Percentiles rank a stretch among this genome's conserved stretches.
Evolutionary conservation across 805 yeast genomes (phyloP).

Genomic region (Kregervanrija delftensis): DNA sequence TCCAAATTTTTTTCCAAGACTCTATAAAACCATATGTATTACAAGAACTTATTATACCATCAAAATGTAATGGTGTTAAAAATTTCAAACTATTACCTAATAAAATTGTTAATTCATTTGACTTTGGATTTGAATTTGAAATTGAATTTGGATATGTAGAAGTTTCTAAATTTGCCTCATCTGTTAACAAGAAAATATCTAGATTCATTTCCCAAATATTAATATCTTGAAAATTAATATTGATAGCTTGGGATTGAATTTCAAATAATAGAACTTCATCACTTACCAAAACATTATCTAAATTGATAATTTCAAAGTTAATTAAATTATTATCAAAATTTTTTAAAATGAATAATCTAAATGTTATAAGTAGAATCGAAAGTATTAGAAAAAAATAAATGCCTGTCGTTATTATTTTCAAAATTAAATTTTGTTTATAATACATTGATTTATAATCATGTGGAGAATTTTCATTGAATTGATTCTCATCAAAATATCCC

Average conservation of each 20-base stretch:
- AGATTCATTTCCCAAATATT: conserved; percentile 26
- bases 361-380: conserved; percentile 2
- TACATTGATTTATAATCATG: conserved; percentile 27
- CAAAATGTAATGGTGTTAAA: conserved; percentile 25
- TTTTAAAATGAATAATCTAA: conserved; percentile 19
- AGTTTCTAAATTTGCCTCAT: conserved; percentile 8
- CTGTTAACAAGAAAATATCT: conserved; percentile 27
- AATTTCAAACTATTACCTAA: conserved; percentile 25
- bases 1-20: conserved; percentile 17
- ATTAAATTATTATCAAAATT: conserved; percentile 22
- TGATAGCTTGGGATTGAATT: conserved; percentile 19
- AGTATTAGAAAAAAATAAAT: conserved; percentile 12
- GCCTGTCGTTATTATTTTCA: conserved; percentile 12
- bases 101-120: conserved; percentile 23
- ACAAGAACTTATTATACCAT: conserved; percentile 18
- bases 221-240: conserved; percentile 27
- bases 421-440: conserved; percentile 18
- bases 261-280: conserved; percentile 27
- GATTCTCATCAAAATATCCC: no score
- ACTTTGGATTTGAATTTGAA: not conserved
- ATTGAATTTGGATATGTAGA: not conserved
- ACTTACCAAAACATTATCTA: conserved; percentile 26
- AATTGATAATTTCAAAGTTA: conserved; percentile 16
- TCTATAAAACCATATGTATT: conserved; percentile 5
- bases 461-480: conserved; percentile 20